Percentiles rank a stretch among this genome's conserved stretches.
phyloP scores from a whole-genome alignment of 2,329 filamentous ascomycete genomes.

The Ceratocystis papillata region DNA sequence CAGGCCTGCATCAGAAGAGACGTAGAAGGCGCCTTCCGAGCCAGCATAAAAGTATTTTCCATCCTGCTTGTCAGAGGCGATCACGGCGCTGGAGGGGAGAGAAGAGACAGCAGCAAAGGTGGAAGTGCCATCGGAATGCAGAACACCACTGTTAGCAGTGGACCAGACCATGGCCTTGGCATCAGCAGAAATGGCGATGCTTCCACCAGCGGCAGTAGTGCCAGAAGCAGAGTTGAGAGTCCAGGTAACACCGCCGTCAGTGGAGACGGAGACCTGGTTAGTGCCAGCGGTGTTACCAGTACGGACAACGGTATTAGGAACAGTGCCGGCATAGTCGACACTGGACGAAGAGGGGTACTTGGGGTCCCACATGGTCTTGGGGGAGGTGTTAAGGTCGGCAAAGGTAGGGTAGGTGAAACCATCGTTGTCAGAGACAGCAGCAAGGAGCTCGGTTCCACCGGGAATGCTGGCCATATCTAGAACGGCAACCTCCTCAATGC shows the following conservation, averaged over 20 bases:
- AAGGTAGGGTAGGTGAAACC: slow-evolving; percentile 40
- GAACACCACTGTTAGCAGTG: slow-evolving; percentile 16
- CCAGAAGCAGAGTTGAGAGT: slow-evolving; percentile 13
- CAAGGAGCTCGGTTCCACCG: slow-evolving; percentile 42
- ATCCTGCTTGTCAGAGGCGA: slow-evolving; percentile 46
- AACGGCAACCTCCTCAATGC: slow-evolving; percentile 45
- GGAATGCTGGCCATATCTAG: slow-evolving; percentile 40
- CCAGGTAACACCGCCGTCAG: slow-evolving; percentile 13
- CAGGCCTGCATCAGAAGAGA: slow-evolving; percentile 39
- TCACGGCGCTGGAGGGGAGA: slow-evolving; percentile 30
- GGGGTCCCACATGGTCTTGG: slow-evolving; percentile 39
- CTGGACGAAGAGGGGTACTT: slow-evolving; percentile 38
- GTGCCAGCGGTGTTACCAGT: slow-evolving; percentile 38
- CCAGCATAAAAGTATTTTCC: slow-evolving; percentile 44
- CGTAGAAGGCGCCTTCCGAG: slow-evolving; percentile 39
- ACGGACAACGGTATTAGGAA: slow-evolving; percentile 39
- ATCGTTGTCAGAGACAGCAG: slow-evolving; percentile 41
- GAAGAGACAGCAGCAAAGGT: slow-evolving; percentile 14
- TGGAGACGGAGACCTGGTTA: slow-evolving; percentile 30
- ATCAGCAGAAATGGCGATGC: slow-evolving; percentile 16
- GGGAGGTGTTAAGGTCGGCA: slow-evolving; percentile 34
- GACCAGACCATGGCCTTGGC: slow-evolving; percentile 34
- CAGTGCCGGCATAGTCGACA: slow-evolving; percentile 42
- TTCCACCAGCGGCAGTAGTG: slow-evolving; percentile 18
- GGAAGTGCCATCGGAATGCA: slow-evolving; percentile 15